phyloP scores from a whole-genome alignment of 2,329 filamentous ascomycete genomes.

The Paramyrothecium sp. region DNA sequence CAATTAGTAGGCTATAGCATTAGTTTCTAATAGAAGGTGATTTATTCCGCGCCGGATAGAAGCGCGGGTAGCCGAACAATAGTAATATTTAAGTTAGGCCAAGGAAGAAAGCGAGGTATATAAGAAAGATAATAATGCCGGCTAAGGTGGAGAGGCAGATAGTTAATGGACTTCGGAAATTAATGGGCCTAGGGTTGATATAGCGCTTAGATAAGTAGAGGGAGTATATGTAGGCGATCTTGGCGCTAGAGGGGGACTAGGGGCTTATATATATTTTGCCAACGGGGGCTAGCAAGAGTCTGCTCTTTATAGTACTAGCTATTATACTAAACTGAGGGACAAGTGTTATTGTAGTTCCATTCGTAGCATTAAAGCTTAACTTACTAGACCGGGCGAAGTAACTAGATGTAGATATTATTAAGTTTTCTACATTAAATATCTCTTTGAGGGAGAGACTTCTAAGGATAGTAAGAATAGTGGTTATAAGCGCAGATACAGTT shows the following conservation, averaged over 20 bases:
- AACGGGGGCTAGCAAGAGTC: not conserved
- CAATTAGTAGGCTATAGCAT: slow-evolving; percentile 4
- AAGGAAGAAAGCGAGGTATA: not conserved
- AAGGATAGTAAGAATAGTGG: not conserved
- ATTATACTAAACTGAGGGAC: not conserved
- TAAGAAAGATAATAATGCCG: not conserved
- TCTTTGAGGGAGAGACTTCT: not conserved
- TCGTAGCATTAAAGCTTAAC: not conserved
- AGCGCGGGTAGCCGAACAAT: not conserved
- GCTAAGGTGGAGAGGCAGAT: not conserved
- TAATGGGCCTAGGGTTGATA: not conserved
- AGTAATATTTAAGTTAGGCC: not conserved
- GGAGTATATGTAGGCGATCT: not conserved
- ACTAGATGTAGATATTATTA: not conserved
- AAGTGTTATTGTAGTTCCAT: not conserved
- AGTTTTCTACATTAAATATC: not conserved
- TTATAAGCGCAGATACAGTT: not conserved
- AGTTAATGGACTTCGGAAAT: not conserved
- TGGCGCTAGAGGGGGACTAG: not conserved
- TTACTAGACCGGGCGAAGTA: not conserved
- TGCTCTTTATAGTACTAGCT: slow-evolving; percentile 1
- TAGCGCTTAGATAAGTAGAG: not conserved
- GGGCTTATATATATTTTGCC: not conserved
- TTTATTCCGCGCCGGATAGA: not conserved
- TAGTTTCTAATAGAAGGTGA: slow-evolving; percentile 1